A percentile compares a stretch with the other conserved stretches of the same genome.
Evolutionary conservation across 2,329 filamentous ascomycete genomes (phyloP).

Genomic region (Paecilomyces sp.): DNA sequence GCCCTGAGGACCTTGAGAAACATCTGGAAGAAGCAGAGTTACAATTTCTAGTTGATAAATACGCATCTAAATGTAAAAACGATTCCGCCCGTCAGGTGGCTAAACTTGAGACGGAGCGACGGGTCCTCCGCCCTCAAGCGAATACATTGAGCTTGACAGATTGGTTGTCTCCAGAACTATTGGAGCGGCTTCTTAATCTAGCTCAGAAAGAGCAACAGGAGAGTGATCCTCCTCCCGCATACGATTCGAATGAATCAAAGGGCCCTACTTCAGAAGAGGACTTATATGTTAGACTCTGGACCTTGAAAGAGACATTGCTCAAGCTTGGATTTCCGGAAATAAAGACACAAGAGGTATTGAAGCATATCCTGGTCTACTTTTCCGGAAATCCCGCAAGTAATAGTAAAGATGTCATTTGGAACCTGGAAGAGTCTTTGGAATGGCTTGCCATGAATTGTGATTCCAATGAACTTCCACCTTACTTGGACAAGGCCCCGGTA

Average conservation of each 20-base stretch:
- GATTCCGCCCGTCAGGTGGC: conserved; percentile 70
- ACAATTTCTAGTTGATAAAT: conserved; percentile 78
- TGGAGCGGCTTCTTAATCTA: conserved; percentile 70
- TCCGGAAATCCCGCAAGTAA: conserved; percentile 49
- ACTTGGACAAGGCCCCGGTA: conserved; percentile 37
- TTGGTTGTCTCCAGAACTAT: conserved; percentile 74
- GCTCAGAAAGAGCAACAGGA: conserved; percentile 33
- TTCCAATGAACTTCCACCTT: conserved; percentile 62
- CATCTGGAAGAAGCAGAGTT: conserved; percentile 88
- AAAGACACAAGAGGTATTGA: conserved; percentile 57
- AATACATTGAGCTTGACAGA: conserved; percentile 64
- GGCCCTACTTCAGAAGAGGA: conserved; percentile 63
- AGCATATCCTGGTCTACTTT: conserved; percentile 60
- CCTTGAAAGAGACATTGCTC: conserved; percentile 64
- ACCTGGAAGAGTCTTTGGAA: conserved; percentile 78
- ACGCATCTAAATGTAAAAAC: conserved; percentile 68
- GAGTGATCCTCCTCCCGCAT: conserved; percentile 22
- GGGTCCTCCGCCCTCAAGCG: conserved; percentile 72
- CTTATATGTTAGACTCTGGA: conserved; percentile 74
- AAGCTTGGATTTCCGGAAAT: conserved; percentile 61
- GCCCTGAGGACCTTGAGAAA: conserved; percentile 80
- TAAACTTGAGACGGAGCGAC: conserved; percentile 77
- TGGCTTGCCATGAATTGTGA: conserved; percentile 78
- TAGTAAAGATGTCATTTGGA: conserved; percentile 67
- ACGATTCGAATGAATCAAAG: conserved; percentile 20